A percentile compares a stretch with the other conserved stretches of the same genome.
These are phyloP conservation scores for Gastrolobium bilobum DNA, from an alignment of 306 rosid species.

Conservation along the genomic window DNA sequence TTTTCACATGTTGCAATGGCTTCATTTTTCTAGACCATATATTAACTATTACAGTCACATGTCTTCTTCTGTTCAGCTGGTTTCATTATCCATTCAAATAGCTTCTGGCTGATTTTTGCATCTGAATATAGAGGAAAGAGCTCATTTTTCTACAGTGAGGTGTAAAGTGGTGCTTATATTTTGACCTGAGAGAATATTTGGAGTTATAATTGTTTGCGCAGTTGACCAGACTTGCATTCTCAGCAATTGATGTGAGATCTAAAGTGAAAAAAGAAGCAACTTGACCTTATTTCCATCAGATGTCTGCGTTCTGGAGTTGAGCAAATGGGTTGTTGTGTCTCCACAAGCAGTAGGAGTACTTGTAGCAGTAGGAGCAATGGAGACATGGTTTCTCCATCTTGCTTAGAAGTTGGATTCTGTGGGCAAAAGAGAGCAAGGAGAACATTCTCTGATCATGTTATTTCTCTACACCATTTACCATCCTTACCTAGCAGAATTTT, in stretches of 20 bases:
- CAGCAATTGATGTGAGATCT: constrained; percentile 69
- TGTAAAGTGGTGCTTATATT: constrained; percentile 53
- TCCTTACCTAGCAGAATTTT: constrained; percentile 82
- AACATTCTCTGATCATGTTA: constrained; percentile 78
- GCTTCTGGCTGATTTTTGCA: constrained; percentile 43
- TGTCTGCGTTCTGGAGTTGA: constrained; percentile 66
- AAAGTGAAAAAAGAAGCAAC: constrained; percentile 49
- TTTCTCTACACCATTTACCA: constrained; percentile 69
- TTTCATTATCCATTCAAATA: constrained; percentile 49
- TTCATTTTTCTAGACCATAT: constrained; percentile 51
- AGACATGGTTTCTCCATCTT: constrained; percentile 63
- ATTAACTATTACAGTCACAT: constrained; percentile 55
- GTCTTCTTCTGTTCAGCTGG: constrained; percentile 69
- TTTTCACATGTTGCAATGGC: constrained; percentile 46
- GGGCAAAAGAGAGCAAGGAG: constrained; percentile 73
- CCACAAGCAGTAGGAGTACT: constrained; percentile 83
- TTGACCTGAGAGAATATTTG: constrained; percentile 58
- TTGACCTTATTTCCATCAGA: constrained; percentile 49
- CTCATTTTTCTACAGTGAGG: constrained; percentile 52
- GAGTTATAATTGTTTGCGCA: constrained; percentile 49
- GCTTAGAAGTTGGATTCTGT: constrained; percentile 61
- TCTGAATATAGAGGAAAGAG: constrained; percentile 57
- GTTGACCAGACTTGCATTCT: constrained; percentile 57
- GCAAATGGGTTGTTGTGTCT: constrained; percentile 91
- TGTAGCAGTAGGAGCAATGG: constrained; percentile 87